phyloP scores from a whole-genome alignment of 805 yeast species.

The Clavispora fructus region DNA sequence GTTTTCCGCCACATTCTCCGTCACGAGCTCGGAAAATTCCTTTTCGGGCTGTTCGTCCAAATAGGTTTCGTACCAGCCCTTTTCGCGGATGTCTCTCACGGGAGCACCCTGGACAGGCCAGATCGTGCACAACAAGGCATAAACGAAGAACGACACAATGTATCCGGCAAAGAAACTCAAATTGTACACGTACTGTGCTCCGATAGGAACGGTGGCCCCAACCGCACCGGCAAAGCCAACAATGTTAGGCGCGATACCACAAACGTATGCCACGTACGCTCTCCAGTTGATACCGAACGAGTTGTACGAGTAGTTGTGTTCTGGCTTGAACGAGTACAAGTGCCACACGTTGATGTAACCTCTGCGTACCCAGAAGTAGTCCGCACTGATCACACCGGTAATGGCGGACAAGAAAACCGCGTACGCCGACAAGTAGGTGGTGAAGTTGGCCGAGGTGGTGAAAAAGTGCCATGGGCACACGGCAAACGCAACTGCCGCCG shows the following conservation, averaged over 20 bases:
- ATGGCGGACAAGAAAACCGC: conserved; percentile 1
- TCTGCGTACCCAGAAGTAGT: conserved; percentile 32
- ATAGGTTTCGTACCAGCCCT: conserved; percentile 1
- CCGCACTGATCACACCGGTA: not conserved
- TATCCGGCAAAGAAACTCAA: conserved; percentile 2
- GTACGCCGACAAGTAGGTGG: conserved; percentile 1
- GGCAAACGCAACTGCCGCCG: conserved; percentile 1
- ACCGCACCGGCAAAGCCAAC: conserved; percentile 1
- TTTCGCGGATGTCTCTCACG: not conserved
- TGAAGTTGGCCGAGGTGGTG: not conserved
- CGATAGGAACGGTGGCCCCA: not conserved
- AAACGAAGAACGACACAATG: not conserved
- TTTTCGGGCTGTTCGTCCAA: not conserved
- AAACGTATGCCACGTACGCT: conserved; percentile 13
- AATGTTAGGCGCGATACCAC: not conserved
- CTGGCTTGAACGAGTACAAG: conserved; percentile 26
- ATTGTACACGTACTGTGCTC: not conserved
- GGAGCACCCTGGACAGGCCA: conserved; percentile 1
- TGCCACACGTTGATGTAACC: conserved; percentile 36
- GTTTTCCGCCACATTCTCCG: not conserved
- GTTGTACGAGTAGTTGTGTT: conserved; percentile 38
- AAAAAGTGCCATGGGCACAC: conserved; percentile 2
- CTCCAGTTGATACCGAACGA: conserved; percentile 40
- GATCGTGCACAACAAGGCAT: not conserved
- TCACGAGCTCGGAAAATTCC: not conserved